phyloP scores from a whole-genome alignment of 352 stramenopile species.

The Globisporangium cederbergense region DNA sequence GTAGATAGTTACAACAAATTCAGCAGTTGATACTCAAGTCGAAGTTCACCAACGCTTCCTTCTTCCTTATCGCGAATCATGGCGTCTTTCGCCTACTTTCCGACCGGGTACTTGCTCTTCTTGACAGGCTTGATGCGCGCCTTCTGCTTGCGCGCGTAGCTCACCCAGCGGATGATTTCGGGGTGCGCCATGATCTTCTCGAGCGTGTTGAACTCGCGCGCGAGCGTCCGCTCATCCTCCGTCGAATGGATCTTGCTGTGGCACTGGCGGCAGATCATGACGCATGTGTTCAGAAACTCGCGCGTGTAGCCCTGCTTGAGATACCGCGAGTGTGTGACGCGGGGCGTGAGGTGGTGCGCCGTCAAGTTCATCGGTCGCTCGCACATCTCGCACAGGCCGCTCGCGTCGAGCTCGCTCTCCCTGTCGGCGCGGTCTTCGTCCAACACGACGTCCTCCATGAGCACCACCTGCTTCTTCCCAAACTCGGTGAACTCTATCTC shows the following conservation, averaged over 20 bases:
- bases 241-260: conserved; percentile 89
- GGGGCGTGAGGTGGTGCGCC: conserved; percentile 92
- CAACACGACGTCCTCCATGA: conserved; percentile 58
- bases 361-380: conserved; percentile 90
- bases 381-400: conserved; percentile 85
- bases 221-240: conserved; percentile 89
- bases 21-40: too few relatives aligned
- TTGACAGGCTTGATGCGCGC: conserved; percentile 54
- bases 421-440: conserved; percentile 69
- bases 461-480: conserved; percentile 61
- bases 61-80: not conserved
- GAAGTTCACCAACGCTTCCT: not conserved
- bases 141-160: conserved; percentile 90
- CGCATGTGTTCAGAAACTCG: conserved; percentile 81
- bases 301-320: conserved; percentile 73
- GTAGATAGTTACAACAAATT: too few relatives aligned
- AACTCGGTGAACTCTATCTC: conserved; percentile 82
- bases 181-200: conserved; percentile 90
- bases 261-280: conserved; percentile 91
- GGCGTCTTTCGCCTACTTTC: conserved; percentile 21
- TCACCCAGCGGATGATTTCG: conserved; percentile 84
- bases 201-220: conserved; percentile 88
- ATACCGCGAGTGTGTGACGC: conserved; percentile 75
- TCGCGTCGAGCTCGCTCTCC: conserved; percentile 36
- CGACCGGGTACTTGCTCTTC: conserved; percentile 51